A percentile compares a stretch with the other conserved stretches of the same genome.
These are phyloP conservation scores for Lactarius vividus DNA, from an alignment of 768 basidiomycete genomes.

Conservation along the genomic window DNA sequence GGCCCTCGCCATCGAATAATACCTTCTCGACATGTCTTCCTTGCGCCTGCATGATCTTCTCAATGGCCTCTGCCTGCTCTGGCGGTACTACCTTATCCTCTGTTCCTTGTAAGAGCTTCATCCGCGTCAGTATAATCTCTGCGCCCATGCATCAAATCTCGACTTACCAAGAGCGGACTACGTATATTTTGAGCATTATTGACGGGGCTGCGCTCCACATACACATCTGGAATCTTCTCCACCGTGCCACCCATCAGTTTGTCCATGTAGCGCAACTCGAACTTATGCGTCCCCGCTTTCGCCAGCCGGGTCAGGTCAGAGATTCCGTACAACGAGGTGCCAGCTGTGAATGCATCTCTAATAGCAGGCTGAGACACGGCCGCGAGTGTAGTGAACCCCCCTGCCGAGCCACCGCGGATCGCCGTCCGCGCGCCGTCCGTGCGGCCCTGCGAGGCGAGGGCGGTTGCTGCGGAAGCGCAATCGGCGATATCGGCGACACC, in stretches of 20 bases:
- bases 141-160: background rate
- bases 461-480: slow-evolving; percentile 52
- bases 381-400: slow-evolving; percentile 66
- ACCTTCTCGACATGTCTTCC: slow-evolving; percentile 53
- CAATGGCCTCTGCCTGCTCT: slow-evolving; percentile 63
- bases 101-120: slow-evolving; percentile 6
- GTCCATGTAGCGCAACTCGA: slow-evolving; percentile 56
- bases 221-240: slow-evolving; percentile 54
- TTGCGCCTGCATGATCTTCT: slow-evolving; percentile 25
- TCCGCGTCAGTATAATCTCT: background rate
- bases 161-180: slow-evolving; percentile 60
- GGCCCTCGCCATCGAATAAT: slow-evolving; percentile 63
- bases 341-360: slow-evolving; percentile 55
- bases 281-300: slow-evolving; percentile 65
- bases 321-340: slow-evolving; percentile 64
- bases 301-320: slow-evolving; percentile 58
- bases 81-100: slow-evolving; percentile 65
- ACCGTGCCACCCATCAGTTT: slow-evolving; percentile 62
- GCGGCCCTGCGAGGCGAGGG: slow-evolving; percentile 49
- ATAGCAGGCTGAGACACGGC: slow-evolving; percentile 39
- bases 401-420: slow-evolving; percentile 71
- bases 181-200: slow-evolving; percentile 60
- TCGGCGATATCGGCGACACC: slow-evolving; percentile 73
- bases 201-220: slow-evolving; percentile 59
- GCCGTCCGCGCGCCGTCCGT: slow-evolving; percentile 62